Evolutionary conservation across 2,329 filamentous ascomycete genomes (phyloP).

Genomic region (Immersiporthe knoxdaviesiana): DNA sequence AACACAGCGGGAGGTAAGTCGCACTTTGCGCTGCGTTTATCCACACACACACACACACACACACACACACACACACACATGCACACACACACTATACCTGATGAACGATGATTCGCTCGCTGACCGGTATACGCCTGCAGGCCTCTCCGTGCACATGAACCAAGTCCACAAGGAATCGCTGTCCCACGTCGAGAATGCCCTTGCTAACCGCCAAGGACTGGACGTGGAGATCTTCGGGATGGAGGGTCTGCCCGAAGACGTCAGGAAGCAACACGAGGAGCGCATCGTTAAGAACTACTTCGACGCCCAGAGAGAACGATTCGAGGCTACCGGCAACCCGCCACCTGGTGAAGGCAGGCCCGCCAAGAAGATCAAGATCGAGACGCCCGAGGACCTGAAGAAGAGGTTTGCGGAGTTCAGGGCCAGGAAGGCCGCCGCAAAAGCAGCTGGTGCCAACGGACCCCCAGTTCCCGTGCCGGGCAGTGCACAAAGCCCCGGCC

Average conservation of each 20-base stretch:
- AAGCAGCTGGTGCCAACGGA: constrained; percentile 58
- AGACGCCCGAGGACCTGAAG: constrained; percentile 78
- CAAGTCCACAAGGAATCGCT: constrained; percentile 97
- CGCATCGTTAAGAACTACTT: constrained; percentile 85
- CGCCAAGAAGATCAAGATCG: constrained; percentile 72
- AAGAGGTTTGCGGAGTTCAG: constrained; percentile 78
- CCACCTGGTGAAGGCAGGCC: constrained; percentile 68
- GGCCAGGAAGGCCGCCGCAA: constrained; percentile 66
- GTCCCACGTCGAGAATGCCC: constrained; percentile 85
- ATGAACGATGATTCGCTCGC: not conserved
- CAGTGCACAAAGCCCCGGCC: constrained; percentile 53
- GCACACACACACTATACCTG: not conserved
- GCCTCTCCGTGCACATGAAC: constrained; percentile 94
- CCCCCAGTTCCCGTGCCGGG: constrained; percentile 58
- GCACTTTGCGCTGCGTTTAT: not conserved
- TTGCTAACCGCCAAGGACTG: constrained; percentile 81
- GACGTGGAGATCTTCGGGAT: constrained; percentile 98
- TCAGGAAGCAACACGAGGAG: constrained; percentile 81
- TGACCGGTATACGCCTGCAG: constrained; percentile 48
- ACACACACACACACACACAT: no score
- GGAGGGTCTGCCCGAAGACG: constrained; percentile 91
- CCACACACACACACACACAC: no score
- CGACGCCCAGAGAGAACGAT: constrained; percentile 80
- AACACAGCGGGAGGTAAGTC: constrained; percentile 89
- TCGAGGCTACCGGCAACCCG: constrained; percentile 82